Conservation (phyloP, 2,329 filamentous ascomycete species). For the Alternaria dauci region DNA sequence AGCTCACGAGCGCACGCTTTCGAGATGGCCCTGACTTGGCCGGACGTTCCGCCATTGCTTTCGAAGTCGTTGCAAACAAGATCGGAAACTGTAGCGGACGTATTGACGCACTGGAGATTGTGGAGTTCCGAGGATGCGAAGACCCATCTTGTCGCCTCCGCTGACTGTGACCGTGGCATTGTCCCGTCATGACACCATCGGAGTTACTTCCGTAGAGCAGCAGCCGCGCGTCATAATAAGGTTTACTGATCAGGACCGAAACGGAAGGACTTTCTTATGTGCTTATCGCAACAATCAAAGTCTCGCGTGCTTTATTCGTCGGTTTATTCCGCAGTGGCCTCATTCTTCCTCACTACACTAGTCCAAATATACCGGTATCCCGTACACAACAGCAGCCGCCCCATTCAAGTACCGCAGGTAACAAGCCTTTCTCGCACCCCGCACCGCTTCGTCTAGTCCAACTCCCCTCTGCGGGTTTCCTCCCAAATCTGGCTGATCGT, state of each 20-base stretch:
- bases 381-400: conserved; percentile 92
- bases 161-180: conserved; percentile 7
- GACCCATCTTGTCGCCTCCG: not conserved
- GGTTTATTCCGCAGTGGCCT: not conserved
- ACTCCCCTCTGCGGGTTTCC: conserved; percentile 38
- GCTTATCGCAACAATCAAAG: conserved; percentile 2
- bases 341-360: conserved; percentile 20
- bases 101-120: conserved; percentile 5
- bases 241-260: conserved; percentile 3
- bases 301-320: not conserved
- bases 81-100: conserved; percentile 3
- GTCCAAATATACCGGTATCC: conserved; percentile 85
- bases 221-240: conserved; percentile 5
- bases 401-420: conserved; percentile 91
- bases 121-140: conserved; percentile 15
- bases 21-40: conserved; percentile 31
- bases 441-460: conserved; percentile 80
- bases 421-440: conserved; percentile 77
- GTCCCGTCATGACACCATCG: conserved; percentile 5
- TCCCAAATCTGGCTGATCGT: conserved; percentile 33
- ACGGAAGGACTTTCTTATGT: not conserved
- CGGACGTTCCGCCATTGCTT: conserved; percentile 23
- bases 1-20: conserved; percentile 43
- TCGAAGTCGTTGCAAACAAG: not conserved
- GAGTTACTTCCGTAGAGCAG: conserved; percentile 15